Evolutionary conservation across 768 basidiomycete species (phyloP).

Genomic region (Mycena capillaripes): DNA sequence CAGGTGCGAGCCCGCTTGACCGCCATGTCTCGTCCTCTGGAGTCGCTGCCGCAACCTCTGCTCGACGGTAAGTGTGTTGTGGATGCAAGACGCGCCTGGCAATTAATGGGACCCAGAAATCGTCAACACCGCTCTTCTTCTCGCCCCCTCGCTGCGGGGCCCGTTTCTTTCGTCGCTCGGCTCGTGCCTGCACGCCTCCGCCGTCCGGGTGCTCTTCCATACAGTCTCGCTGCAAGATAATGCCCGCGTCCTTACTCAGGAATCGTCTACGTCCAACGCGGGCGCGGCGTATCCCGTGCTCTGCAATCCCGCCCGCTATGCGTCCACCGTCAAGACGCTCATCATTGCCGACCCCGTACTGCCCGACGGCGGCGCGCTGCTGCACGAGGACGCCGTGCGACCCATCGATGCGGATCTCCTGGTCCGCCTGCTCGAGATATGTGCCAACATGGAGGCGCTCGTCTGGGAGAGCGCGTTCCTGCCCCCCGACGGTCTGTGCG

Average conservation of each 20-base stretch:
- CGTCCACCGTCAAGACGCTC: conserved; percentile 45
- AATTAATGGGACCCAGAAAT: conserved; percentile 27
- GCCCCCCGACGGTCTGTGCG: conserved; percentile 56
- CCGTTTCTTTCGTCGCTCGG: conserved; percentile 47
- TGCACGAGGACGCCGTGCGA: conserved; percentile 12
- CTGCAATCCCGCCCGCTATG: conserved; percentile 49
- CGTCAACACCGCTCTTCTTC: conserved; percentile 28
- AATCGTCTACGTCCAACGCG: conserved; percentile 25
- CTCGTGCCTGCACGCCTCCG: conserved; percentile 44
- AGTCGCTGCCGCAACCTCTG: conserved; percentile 37
- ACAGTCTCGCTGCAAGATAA: conserved; percentile 48
- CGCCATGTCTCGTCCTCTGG: conserved; percentile 33
- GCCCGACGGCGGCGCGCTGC: conserved; percentile 6
- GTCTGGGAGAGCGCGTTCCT: conserved; percentile 47
- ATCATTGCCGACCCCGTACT: conserved; percentile 36
- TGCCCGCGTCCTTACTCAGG: conserved; percentile 36
- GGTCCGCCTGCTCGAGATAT: conserved; percentile 35
- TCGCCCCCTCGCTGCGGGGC: conserved; percentile 36
- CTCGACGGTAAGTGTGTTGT: conserved; percentile 40
- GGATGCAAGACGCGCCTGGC: conserved; percentile 15
- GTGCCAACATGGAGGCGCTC: conserved; percentile 46
- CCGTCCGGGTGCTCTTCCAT: conserved; percentile 48
- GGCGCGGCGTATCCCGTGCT: conserved; percentile 43
- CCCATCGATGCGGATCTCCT: conserved; percentile 39
- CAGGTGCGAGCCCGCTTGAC: conserved; percentile 1